Conservation (phyloP, 2,329 filamentous ascomycete species). For the Hymenoscyphus repandus region DNA sequence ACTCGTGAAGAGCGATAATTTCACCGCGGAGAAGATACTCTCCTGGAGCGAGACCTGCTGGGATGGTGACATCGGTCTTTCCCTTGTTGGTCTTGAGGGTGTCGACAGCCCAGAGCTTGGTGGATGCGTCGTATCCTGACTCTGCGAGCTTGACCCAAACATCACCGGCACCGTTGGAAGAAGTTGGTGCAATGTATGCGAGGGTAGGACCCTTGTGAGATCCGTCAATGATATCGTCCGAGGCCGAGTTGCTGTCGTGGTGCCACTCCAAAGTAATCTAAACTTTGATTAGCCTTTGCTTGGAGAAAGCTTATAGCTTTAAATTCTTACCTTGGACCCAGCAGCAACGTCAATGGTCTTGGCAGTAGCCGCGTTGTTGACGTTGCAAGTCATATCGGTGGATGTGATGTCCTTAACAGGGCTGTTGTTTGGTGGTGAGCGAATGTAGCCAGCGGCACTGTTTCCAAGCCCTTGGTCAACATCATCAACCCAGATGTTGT, state of each 20-base stretch:
- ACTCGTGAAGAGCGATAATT: conserved; percentile 41
- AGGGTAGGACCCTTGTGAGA: conserved; percentile 49
- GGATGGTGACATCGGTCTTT: conserved; percentile 37
- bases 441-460: conserved; percentile 16
- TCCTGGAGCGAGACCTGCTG: conserved; percentile 33
- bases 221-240: conserved; percentile 43
- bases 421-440: conserved; percentile 37
- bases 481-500: conserved; percentile 20
- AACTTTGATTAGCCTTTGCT: not conserved
- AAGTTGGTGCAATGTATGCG: conserved; percentile 41
- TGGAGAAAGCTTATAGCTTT: not conserved
- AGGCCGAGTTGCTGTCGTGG: conserved; percentile 38
- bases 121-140: conserved; percentile 32
- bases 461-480: conserved; percentile 13
- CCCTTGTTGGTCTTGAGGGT: conserved; percentile 38
- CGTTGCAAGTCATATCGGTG: conserved; percentile 39
- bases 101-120: conserved; percentile 34
- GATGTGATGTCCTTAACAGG: conserved; percentile 30
- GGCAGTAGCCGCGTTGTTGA: conserved; percentile 35
- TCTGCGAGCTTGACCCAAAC: conserved; percentile 47
- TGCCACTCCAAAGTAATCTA: conserved; percentile 42
- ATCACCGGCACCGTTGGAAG: conserved; percentile 40
- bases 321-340: conserved; percentile 36
- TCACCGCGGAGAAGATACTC: conserved; percentile 40
- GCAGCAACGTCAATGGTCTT: conserved; percentile 40